These are phyloP conservation scores for Plantago ovata DNA, from an alignment of 257 asterid species.

Conservation along the genomic window DNA sequence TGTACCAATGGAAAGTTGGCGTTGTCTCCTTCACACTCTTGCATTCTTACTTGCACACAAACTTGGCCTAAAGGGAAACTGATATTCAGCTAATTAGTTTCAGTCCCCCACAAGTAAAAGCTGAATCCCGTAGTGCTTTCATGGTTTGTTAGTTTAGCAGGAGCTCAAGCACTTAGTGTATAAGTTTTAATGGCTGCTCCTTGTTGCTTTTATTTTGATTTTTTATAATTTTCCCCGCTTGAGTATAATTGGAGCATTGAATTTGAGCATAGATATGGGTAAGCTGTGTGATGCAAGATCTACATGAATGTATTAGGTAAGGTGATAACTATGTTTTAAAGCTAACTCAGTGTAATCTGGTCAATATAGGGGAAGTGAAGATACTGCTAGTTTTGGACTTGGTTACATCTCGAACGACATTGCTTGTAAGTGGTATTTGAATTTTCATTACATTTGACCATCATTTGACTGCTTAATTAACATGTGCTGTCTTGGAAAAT, in stretches of 20 bases:
- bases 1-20: too few relatives aligned
- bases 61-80: background rate
- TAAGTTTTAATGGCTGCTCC: background rate
- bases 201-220: background rate
- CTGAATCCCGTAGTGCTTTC: background rate
- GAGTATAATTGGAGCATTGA: too few relatives aligned
- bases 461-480: slow-evolving; percentile 1
- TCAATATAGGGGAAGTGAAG: slow-evolving; percentile 44
- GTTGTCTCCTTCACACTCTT: too few relatives aligned
- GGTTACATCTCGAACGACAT: slow-evolving; percentile 43
- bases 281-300: background rate
- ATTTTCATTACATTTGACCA: slow-evolving; percentile 1
- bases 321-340: background rate
- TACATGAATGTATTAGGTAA: slow-evolving; percentile 1
- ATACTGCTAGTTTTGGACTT: slow-evolving; percentile 31
- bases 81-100: background rate
- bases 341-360: slow-evolving; percentile 19
- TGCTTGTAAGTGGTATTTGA: slow-evolving; percentile 52
- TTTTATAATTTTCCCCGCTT: too few relatives aligned
- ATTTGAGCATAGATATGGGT: too few relatives aligned
- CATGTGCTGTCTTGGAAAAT: slow-evolving; percentile 14
- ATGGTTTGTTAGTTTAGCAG: background rate
- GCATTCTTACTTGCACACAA: too few relatives aligned
- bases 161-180: background rate
- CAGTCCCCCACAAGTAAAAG: background rate